These are phyloP conservation scores for Fraxinus velutina DNA, from an alignment of 305 asterid species.

Conservation along the genomic window DNA sequence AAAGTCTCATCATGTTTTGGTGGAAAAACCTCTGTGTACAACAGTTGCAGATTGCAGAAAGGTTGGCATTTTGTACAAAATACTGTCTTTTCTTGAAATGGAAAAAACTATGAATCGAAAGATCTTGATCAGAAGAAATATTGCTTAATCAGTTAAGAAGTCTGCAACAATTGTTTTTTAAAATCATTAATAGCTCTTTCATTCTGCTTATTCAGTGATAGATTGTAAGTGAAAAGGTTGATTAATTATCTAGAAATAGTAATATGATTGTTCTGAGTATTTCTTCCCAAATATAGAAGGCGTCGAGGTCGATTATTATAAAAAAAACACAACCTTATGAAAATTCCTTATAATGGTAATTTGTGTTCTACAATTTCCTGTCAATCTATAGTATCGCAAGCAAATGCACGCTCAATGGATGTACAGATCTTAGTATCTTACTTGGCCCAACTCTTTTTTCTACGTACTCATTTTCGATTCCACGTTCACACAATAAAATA, in stretches of 20 bases:
- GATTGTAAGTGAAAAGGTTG: background rate
- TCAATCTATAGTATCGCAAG: too few relatives aligned
- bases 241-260: background rate
- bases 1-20: constrained; percentile 81
- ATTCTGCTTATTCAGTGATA: background rate
- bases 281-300: background rate
- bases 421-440: too few relatives aligned
- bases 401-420: background rate
- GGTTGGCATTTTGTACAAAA: constrained; percentile 34
- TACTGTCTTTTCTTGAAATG: background rate
- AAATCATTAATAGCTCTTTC: background rate
- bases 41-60: constrained; percentile 68
- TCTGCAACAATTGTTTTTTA: background rate
- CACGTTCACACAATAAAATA: too few relatives aligned
- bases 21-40: constrained; percentile 95
- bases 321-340: background rate
- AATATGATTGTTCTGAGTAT: background rate
- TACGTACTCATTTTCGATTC: too few relatives aligned
- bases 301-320: background rate
- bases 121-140: background rate
- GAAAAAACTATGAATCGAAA: background rate
- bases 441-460: too few relatives aligned
- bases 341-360: background rate
- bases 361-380: background rate
- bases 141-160: background rate